Percentiles rank a stretch among this genome's conserved stretches.
Evolutionary conservation across 2,329 filamentous ascomycete genomes (phyloP).

Genomic region (Achaetomium macrosporum): DNA sequence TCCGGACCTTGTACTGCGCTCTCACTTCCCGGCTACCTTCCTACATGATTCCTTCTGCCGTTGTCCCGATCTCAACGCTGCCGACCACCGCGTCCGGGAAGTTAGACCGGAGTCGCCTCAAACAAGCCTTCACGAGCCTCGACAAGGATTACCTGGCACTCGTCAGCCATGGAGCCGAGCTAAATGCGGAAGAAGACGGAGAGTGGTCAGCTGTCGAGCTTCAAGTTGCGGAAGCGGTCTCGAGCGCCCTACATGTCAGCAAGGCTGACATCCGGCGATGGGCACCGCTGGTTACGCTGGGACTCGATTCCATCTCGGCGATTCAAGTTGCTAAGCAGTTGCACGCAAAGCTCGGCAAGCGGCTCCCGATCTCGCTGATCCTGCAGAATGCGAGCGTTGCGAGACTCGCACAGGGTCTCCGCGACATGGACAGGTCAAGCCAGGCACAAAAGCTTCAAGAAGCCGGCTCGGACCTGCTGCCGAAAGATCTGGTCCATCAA

Average conservation of each 20-base stretch:
- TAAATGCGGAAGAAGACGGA: slow-evolving; percentile 29
- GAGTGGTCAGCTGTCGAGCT: slow-evolving; percentile 52
- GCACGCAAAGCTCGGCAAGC: slow-evolving; percentile 36
- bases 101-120: slow-evolving; percentile 55
- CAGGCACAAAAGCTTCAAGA: not conserved
- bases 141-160: slow-evolving; percentile 39
- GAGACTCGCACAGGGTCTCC: slow-evolving; percentile 44
- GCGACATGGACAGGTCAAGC: not conserved
- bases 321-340: slow-evolving; percentile 62
- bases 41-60: slow-evolving; percentile 74
- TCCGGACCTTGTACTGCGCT: slow-evolving; percentile 45
- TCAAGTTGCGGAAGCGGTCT: slow-evolving; percentile 49
- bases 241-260: slow-evolving; percentile 42
- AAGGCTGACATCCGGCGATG: slow-evolving; percentile 48
- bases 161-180: slow-evolving; percentile 16
- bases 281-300: slow-evolving; percentile 71
- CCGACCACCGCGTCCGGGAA: slow-evolving; percentile 73
- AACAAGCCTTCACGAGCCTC: slow-evolving; percentile 42
- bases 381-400: slow-evolving; percentile 63
- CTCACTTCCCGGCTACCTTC: slow-evolving; percentile 54
- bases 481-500: slow-evolving; percentile 25
- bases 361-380: slow-evolving; percentile 61
- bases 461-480: slow-evolving; percentile 12
- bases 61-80: slow-evolving; percentile 63
- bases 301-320: slow-evolving; percentile 77